Conservation (phyloP, 2,329 filamentous ascomycete species). For the Penicillium sp. region DNA sequence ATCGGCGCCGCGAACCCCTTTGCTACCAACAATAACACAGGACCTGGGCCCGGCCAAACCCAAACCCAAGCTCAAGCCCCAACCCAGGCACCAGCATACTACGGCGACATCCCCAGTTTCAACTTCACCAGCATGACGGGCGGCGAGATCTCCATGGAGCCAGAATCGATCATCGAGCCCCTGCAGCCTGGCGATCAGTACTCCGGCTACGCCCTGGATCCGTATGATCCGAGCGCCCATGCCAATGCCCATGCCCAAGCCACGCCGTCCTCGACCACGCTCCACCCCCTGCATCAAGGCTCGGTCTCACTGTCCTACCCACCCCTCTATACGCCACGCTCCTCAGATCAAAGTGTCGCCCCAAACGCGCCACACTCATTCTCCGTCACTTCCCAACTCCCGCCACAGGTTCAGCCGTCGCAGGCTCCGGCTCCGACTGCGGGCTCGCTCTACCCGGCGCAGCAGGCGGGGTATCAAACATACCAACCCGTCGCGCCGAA, state of each 20-base stretch:
- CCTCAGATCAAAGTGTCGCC: conserved; percentile 25
- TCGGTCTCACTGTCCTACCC: conserved; percentile 39
- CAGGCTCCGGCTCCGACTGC: background rate
- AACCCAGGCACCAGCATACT: background rate
- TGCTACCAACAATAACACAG: background rate
- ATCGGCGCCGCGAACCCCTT: background rate
- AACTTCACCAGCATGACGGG: conserved; percentile 28
- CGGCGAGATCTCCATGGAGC: conserved; percentile 31
- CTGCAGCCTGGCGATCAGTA: conserved; percentile 22
- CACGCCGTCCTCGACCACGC: conserved; percentile 18
- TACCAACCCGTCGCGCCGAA: conserved; percentile 22
- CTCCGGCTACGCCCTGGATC: conserved; percentile 14
- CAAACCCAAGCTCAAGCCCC: background rate
- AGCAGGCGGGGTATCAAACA: conserved; percentile 15
- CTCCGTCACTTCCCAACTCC: conserved; percentile 20
- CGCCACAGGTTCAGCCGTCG: conserved; percentile 2
- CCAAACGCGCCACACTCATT: conserved; percentile 28
- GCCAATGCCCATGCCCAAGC: conserved; percentile 13
- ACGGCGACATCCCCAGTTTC: conserved; percentile 15
- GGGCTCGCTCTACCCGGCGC: conserved; percentile 27
- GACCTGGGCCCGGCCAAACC: background rate
- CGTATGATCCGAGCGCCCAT: conserved; percentile 6
- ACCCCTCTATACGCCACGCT: conserved; percentile 33
- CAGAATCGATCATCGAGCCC: conserved; percentile 28
- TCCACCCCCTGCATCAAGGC: conserved; percentile 33